Conservation (phyloP, 2,329 filamentous ascomycete genomes). For the Coniochaeta prunicola region DNA sequence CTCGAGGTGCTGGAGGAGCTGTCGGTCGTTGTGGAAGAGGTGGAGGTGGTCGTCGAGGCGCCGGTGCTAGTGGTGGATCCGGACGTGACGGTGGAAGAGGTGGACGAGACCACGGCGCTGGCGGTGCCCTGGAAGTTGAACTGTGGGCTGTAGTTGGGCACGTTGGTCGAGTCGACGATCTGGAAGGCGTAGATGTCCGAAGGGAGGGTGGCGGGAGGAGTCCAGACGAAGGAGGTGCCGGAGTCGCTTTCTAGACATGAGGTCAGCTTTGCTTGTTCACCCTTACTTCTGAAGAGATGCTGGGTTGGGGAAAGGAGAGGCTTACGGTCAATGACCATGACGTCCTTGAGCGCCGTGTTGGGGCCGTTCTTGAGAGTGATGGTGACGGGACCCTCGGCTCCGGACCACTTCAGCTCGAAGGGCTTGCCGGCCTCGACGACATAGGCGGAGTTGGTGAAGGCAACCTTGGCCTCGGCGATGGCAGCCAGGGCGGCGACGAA, state of each 20-base stretch:
- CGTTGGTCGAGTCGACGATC: conserved; percentile 29
- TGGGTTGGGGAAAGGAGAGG: conserved; percentile 3
- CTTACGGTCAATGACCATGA: conserved; percentile 29
- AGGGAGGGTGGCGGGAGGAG: conserved; percentile 25
- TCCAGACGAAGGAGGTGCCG: conserved; percentile 30
- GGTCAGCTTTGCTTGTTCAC: neutral
- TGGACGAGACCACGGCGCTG: conserved; percentile 8
- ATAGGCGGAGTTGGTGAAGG: conserved; percentile 22
- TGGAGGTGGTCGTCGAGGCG: conserved; percentile 10
- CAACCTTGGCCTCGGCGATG: conserved; percentile 18
- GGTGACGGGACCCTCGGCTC: conserved; percentile 31
- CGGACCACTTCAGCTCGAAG: conserved; percentile 36
- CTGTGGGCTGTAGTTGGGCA: conserved; percentile 35
- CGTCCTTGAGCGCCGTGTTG: conserved; percentile 24
- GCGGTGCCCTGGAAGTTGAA: conserved; percentile 23
- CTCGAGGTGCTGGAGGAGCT: conserved; percentile 14
- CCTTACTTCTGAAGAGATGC: too few relatives aligned
- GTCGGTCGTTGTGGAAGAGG: conserved; percentile 10
- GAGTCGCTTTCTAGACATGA: conserved; percentile 22
- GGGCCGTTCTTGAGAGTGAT: conserved; percentile 32
- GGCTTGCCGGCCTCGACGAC: conserved; percentile 26
- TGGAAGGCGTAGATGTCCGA: conserved; percentile 36
- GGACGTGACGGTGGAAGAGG: conserved; percentile 6
- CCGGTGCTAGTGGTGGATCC: conserved; percentile 7
- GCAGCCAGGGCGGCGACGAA: conserved; percentile 27